These are phyloP conservation scores for Peronosclerospora sorghi DNA, from an alignment of 352 stramenopile species.

Conservation along the genomic window DNA sequence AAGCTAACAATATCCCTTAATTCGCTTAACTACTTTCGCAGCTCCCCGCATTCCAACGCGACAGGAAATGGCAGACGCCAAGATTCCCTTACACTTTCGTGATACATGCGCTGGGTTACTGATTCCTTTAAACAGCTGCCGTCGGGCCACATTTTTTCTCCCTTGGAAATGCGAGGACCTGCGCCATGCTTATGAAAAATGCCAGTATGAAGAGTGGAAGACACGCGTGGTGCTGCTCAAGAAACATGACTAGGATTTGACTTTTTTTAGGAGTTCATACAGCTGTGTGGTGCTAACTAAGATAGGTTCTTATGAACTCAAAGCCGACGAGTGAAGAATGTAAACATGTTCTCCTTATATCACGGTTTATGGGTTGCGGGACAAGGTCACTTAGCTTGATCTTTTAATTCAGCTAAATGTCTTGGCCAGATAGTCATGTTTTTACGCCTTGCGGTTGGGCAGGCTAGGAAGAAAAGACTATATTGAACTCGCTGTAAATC, in stretches of 20 bases:
- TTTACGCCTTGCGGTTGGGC: neutral
- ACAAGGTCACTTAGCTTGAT: too few relatives aligned
- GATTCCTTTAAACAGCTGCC: slow-evolving; percentile 93
- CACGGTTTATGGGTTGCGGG: neutral
- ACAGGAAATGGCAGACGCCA: slow-evolving; percentile 90
- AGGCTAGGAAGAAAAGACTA: neutral
- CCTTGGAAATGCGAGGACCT: slow-evolving; percentile 94
- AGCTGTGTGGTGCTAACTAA: neutral
- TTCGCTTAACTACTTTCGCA: slow-evolving; percentile 11
- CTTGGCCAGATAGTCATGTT: too few relatives aligned
- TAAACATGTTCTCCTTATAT: slow-evolving; percentile 14
- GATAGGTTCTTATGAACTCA: neutral
- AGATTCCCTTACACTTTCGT: slow-evolving; percentile 89
- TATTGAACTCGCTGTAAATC: neutral
- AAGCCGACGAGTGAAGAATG: slow-evolving; percentile 20
- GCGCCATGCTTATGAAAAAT: slow-evolving; percentile 98
- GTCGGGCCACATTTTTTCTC: slow-evolving; percentile 89
- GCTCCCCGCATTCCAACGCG: slow-evolving; percentile 63
- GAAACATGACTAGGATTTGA: slow-evolving; percentile 36
- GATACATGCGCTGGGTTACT: slow-evolving; percentile 93
- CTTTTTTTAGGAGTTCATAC: neutral
- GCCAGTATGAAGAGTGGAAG: slow-evolving; percentile 93
- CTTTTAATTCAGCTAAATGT: too few relatives aligned
- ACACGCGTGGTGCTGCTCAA: slow-evolving; percentile 77
- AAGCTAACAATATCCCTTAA: neutral